Evolutionary conservation across 352 stramenopile species (phyloP), one percentile per base, ranked within the genome.

Genomic region (Pythium insidiosum): DNA sequence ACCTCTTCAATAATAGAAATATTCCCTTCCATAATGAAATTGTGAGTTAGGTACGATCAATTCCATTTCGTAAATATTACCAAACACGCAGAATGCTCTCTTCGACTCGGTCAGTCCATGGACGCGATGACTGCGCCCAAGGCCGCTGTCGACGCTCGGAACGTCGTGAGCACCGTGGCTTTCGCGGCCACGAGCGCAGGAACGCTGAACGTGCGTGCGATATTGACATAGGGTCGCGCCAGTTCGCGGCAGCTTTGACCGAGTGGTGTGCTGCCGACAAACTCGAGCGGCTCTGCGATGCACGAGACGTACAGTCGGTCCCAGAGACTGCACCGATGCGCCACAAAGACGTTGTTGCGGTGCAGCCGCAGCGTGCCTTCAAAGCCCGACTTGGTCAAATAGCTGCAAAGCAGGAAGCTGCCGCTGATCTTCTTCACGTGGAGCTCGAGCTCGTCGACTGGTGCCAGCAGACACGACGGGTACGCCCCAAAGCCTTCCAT

Each of bases 361-460:
- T 90, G 78, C 45, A 87, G 57, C 4, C 75, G 75, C 30, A 90
- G 40, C 20, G 53, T 38, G 7, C 54, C 78, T 34, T 84, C 63
- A 41, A 84, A 90, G 28, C 73, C 70, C 28, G 73, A 82, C 37
- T 63, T 69, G 34, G 74, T 87, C 36, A 58, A 52, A 53, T 90
- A 88, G 33, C 53, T 66, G 45, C 78, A 88, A n/a, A 88, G 62
- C 47, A 90, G 24, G 38, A 81, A 88, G 48, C 65, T 85, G 37
- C 78, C 78, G 35, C 74, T 90, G 38, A 78, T 85, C 56, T 81
- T 84, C 66, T 90, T 88, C 24, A 90, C 74, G 29, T 71, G 59
- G 36, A 90, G 63, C 58, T 90, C 78, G 37, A 90, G 43, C 9
- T 88, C 73, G 38, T 84, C 78, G 10, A 85, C 42, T 0, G 78